These are phyloP conservation scores for Lupinus albus DNA, from an alignment of 306 rosid genomes.

Conservation along the genomic window DNA sequence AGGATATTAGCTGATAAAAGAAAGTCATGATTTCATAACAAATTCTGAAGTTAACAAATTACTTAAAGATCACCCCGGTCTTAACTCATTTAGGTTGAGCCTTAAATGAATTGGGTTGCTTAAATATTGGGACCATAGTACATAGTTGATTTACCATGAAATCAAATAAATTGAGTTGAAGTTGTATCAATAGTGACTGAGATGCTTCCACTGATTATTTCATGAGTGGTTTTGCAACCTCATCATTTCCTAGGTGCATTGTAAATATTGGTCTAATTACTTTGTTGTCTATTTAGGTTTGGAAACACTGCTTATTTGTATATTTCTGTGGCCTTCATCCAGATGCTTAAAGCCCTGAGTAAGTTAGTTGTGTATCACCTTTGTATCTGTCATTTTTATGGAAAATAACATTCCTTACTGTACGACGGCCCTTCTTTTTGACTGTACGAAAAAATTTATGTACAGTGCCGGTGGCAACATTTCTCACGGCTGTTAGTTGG, in stretches of 20 bases:
- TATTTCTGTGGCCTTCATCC: constrained; percentile 98
- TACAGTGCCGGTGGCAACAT: constrained; percentile 99
- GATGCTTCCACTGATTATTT: background rate
- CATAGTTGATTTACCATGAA: constrained; percentile 10
- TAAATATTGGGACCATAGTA: constrained; percentile 3
- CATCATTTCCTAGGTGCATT: constrained; percentile 10
- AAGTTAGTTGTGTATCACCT: constrained; percentile 39
- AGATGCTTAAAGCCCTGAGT: constrained; percentile 99
- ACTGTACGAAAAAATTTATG: constrained; percentile 26
- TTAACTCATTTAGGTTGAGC: constrained; percentile 25
- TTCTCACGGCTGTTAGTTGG: constrained; percentile 75
- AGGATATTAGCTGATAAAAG: constrained; percentile 12
- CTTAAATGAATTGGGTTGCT: background rate
- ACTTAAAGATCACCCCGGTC: background rate
- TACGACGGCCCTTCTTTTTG: background rate
- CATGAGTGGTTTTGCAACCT: constrained; percentile 3
- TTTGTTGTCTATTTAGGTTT: constrained; percentile 60
- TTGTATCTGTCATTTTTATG: constrained; percentile 6
- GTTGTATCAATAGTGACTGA: constrained; percentile 6
- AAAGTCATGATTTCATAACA: background rate
- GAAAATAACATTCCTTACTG: constrained; percentile 17
- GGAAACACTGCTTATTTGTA: constrained; percentile 96
- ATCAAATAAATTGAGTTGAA: constrained; percentile 12
- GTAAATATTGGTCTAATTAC: constrained; percentile 3
- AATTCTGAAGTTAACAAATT: constrained; percentile 12